Evolutionary conservation across 495 filamentous ascomycete species (phyloP).

Genomic region (Tuber microsphaerosporum): DNA sequence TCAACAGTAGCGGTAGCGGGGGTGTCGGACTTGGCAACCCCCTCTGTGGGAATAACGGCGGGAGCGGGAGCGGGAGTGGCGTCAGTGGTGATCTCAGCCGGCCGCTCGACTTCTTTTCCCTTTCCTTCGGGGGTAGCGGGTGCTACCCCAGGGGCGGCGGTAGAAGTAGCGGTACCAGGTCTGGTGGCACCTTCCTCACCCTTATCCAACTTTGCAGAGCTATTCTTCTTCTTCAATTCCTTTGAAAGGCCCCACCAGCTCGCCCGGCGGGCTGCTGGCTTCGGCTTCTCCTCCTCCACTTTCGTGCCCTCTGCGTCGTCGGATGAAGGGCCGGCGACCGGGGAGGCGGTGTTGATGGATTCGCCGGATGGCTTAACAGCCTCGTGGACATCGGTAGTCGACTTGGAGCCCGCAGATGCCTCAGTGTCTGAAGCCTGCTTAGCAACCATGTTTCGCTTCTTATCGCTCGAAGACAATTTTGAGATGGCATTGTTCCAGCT

Average conservation of each 20-base stretch:
- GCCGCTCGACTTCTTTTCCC: conserved; percentile 41
- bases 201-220: conserved; percentile 24
- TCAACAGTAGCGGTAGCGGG: conserved; percentile 16
- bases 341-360: conserved; percentile 2
- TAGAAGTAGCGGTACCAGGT: conserved; percentile 42
- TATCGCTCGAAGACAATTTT: conserved; percentile 26
- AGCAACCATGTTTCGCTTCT: conserved; percentile 31
- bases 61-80: conserved; percentile 42
- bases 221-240: conserved; percentile 28
- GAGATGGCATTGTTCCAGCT: conserved; percentile 30
- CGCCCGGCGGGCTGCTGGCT: conserved; percentile 40
- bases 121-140: conserved; percentile 41
- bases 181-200: conserved; percentile 45
- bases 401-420: conserved; percentile 15
- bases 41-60: conserved; percentile 37
- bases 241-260: conserved; percentile 24
- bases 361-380: background rate
- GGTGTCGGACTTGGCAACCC: conserved; percentile 20
- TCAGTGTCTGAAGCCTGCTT: conserved; percentile 37
- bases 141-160: conserved; percentile 46
- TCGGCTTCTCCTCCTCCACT: conserved; percentile 49
- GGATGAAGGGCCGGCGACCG: conserved; percentile 49
- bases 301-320: conserved; percentile 51
- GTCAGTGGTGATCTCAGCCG: conserved; percentile 40
- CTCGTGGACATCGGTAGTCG: conserved; percentile 6